These are phyloP conservation scores for Tolypocladium ophioglossoides DNA, from an alignment of 2,329 filamentous ascomycete species.

Conservation along the genomic window DNA sequence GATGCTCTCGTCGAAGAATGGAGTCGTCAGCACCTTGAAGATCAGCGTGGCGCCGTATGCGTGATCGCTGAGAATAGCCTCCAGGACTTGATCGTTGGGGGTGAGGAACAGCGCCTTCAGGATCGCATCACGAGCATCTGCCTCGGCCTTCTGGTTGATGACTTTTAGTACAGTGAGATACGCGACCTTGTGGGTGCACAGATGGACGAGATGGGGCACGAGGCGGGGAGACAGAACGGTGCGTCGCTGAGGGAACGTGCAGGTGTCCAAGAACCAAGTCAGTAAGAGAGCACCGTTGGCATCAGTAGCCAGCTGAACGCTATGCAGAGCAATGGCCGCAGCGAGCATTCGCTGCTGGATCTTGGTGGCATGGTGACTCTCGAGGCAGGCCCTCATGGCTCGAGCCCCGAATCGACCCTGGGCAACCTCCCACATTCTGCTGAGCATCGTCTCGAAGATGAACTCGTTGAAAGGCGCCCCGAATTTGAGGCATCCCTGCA, in stretches of 20 bases:
- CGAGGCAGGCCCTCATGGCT: constrained; percentile 92
- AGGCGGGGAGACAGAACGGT: constrained; percentile 86
- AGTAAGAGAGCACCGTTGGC: constrained; percentile 87
- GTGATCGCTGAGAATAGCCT: constrained; percentile 85
- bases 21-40: constrained; percentile 96
- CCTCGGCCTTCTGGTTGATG: constrained; percentile 93
- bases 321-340: constrained; percentile 89
- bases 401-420: constrained; percentile 91
- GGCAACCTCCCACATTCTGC: constrained; percentile 82
- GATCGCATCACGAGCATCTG: constrained; percentile 82
- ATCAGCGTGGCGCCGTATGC: constrained; percentile 90
- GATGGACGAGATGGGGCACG: constrained; percentile 83
- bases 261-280: constrained; percentile 97
- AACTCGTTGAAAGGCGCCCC: constrained; percentile 84
- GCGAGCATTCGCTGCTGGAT: constrained; percentile 94
- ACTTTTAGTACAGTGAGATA: constrained; percentile 96
- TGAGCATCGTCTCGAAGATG: constrained; percentile 96
- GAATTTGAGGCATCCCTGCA: constrained; percentile 93
- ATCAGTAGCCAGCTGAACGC: constrained; percentile 91
- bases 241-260: constrained; percentile 84
- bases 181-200: constrained; percentile 97
- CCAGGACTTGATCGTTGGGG: constrained; percentile 72
- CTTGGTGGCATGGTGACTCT: constrained; percentile 90
- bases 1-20: constrained; percentile 91
- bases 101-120: constrained; percentile 90